Evolutionary conservation across 2,329 filamentous ascomycete genomes (phyloP).

Genomic region (Fusarium odoratissimum): DNA sequence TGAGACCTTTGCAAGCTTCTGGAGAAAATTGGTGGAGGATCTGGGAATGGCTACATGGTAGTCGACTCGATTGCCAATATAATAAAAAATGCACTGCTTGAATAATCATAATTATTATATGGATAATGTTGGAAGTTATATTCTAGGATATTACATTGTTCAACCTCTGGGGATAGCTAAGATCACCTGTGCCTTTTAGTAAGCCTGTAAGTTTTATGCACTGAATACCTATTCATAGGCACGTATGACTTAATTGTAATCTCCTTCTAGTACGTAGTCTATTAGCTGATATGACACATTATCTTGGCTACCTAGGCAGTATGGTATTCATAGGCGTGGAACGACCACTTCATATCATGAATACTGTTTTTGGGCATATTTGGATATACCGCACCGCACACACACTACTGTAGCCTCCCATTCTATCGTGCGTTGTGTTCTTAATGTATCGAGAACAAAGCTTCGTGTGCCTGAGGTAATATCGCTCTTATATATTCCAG

Average conservation of each 20-base stretch:
- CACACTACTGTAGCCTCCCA: no score
- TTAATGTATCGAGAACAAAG: not conserved
- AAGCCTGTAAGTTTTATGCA: not conserved
- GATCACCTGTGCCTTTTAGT: not conserved
- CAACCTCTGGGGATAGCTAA: not conserved
- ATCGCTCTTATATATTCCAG: not conserved
- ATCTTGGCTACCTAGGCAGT: not conserved
- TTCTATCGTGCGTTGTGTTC: not conserved
- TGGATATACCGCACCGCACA: not conserved
- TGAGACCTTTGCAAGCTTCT: not conserved
- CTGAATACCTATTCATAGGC: not conserved
- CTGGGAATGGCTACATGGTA: not conserved
- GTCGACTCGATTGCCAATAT: not conserved
- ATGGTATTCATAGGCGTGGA: not conserved
- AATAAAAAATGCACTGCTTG: not conserved
- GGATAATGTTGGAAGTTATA: not conserved
- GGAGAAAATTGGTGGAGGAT: not conserved
- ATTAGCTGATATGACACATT: no score
- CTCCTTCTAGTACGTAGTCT: not conserved
- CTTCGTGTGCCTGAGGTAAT: not conserved
- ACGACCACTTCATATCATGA: not conserved
- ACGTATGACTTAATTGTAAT: not conserved
- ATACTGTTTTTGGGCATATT: not conserved
- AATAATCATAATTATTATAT: not conserved
- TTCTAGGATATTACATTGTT: not conserved